These are phyloP conservation scores for Orbilia oligospora DNA, from an alignment of 2,329 filamentous ascomycete species.

Conservation along the genomic window DNA sequence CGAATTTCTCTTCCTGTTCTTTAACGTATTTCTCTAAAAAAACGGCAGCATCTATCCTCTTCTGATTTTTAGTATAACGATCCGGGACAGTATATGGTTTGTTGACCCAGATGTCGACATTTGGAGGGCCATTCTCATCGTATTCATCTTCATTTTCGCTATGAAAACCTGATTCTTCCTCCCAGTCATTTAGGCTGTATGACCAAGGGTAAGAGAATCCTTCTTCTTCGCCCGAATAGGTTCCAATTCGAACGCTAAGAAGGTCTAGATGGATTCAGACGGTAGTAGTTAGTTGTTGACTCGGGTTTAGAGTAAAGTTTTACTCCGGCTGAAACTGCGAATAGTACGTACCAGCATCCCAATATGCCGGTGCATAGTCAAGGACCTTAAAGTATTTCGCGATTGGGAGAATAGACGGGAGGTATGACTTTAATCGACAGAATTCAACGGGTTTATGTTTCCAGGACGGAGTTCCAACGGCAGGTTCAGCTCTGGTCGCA, in stretches of 20 bases:
- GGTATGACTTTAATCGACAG: neutral
- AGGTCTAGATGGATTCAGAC: neutral
- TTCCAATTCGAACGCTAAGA: neutral
- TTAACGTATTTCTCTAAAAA: neutral
- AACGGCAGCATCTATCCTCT: neutral
- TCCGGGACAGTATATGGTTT: neutral
- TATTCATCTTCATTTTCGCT: too few species aligned
- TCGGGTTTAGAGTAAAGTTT: neutral
- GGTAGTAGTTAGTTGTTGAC: too few species aligned
- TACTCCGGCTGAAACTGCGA: too few species aligned
- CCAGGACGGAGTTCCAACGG: too few species aligned
- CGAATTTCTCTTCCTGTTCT: conserved; percentile 9
- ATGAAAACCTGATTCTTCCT: neutral
- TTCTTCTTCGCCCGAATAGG: conserved; percentile 1
- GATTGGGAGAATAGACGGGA: conserved; percentile 7
- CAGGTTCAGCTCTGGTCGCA: too few species aligned
- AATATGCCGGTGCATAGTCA: neutral
- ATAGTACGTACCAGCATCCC: neutral
- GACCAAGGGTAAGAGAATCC: neutral
- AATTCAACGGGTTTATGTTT: neutral
- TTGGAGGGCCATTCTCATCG: neutral
- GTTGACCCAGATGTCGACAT: neutral
- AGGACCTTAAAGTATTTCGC: neutral
- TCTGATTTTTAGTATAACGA: neutral
- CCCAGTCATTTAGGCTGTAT: neutral